These are phyloP conservation scores for Cercospora beticola DNA, from an alignment of 2,329 filamentous ascomycete genomes.

Conservation along the genomic window DNA sequence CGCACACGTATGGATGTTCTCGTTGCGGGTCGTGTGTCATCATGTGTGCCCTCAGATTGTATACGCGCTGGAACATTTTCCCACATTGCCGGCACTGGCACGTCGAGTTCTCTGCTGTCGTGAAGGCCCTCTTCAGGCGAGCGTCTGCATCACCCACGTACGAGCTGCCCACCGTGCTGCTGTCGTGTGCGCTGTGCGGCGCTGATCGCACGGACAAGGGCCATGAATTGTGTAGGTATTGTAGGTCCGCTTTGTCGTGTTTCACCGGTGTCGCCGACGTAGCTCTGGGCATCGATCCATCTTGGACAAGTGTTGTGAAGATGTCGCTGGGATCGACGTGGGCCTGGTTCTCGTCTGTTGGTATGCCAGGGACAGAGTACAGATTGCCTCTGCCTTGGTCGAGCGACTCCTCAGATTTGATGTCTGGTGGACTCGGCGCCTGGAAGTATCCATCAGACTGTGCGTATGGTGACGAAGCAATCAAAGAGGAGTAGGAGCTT, in stretches of 20 bases:
- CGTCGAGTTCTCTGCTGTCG: conserved; percentile 65
- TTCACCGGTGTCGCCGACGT: background rate
- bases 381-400: conserved; percentile 7
- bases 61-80: conserved; percentile 76
- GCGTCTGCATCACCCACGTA: conserved; percentile 12
- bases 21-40: conserved; percentile 76
- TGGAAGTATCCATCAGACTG: conserved; percentile 24
- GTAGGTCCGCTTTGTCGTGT: background rate
- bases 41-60: conserved; percentile 85
- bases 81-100: conserved; percentile 73
- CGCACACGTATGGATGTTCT: conserved; percentile 69
- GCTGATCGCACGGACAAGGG: background rate
- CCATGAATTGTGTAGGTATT: background rate
- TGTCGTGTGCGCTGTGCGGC: background rate
- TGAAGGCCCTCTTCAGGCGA: conserved; percentile 32
- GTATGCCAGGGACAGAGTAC: conserved; percentile 21
- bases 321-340: conserved; percentile 24
- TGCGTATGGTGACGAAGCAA: conserved; percentile 31
- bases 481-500: conserved; percentile 24
- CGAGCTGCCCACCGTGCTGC: background rate
- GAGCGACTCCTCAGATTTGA: conserved; percentile 29
- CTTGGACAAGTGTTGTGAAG: background rate
- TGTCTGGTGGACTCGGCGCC: conserved; percentile 19
- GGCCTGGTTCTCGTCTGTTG: background rate
- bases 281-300: background rate